Percentiles rank a stretch among this genome's conserved stretches.
Evolutionary conservation across 768 basidiomycete species (phyloP).

Genomic region (Xerocomus potaroensis): DNA sequence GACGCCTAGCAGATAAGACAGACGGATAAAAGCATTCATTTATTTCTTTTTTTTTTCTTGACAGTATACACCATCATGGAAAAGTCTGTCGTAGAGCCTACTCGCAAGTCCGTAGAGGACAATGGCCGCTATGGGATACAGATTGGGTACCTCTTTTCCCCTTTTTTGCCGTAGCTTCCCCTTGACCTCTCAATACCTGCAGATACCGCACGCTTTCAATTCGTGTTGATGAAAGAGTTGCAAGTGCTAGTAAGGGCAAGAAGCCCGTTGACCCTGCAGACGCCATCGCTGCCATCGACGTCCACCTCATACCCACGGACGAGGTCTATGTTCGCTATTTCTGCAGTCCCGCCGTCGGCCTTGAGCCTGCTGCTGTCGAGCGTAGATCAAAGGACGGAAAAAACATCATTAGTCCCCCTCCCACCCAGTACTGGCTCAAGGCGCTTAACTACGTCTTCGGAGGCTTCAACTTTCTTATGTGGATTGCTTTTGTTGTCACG

Average conservation of each 20-base stretch:
- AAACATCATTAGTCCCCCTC: conserved; percentile 49
- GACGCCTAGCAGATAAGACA: conserved; percentile 8
- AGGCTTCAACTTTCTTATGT: conserved; percentile 55
- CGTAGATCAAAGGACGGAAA: conserved; percentile 38
- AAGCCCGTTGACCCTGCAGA: conserved; percentile 32
- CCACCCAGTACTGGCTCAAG: conserved; percentile 46
- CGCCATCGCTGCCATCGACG: conserved; percentile 44
- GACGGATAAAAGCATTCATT: conserved; percentile 11
- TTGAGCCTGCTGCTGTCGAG: conserved; percentile 43
- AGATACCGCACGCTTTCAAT: conserved; percentile 46
- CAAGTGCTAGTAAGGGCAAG: conserved; percentile 12
- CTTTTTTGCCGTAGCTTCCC: accelerated
- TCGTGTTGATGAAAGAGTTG: conserved; percentile 34
- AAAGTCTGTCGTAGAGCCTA: conserved; percentile 7
- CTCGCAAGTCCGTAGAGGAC: conserved; percentile 14
- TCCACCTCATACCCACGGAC: conserved; percentile 40
- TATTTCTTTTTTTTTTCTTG: background rate
- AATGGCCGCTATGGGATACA: conserved; percentile 29
- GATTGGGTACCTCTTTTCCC: conserved; percentile 19
- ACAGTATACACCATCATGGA: conserved; percentile 15
- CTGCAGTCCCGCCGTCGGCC: conserved; percentile 39
- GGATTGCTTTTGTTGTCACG: conserved; percentile 50
- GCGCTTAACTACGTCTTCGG: conserved; percentile 51
- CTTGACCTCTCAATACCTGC: background rate
- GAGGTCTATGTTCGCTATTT: conserved; percentile 43